phyloP scores from a whole-genome alignment of 1,284 basidiomycete species.

The Rhodotorula mucilaginosa region DNA sequence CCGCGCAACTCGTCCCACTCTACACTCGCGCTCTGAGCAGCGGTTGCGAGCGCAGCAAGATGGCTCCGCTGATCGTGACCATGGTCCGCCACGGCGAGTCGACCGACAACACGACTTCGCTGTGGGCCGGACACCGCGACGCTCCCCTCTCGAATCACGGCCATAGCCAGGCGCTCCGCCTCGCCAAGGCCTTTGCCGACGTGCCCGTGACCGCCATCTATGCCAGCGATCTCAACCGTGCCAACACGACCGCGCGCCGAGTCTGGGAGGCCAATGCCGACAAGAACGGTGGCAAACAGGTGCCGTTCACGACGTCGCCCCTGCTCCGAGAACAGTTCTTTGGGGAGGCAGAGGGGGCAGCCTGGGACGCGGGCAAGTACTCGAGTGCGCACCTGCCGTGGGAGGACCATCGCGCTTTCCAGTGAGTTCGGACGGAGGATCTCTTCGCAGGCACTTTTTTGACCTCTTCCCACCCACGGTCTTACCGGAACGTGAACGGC shows the following conservation, averaged over 20 bases:
- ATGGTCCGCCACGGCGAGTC: constrained; percentile 42
- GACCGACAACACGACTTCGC: constrained; percentile 35
- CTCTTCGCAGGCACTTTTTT: not conserved
- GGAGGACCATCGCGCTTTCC: constrained; percentile 55
- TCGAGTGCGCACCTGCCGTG: constrained; percentile 37
- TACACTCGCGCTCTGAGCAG: not conserved
- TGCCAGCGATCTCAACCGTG: constrained; percentile 75
- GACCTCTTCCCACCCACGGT: not conserved
- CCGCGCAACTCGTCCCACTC: not conserved
- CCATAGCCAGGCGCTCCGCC: constrained; percentile 37
- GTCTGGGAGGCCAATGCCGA: constrained; percentile 53
- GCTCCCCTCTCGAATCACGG: constrained; percentile 39
- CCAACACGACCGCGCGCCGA: constrained; percentile 66
- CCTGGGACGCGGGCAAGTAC: constrained; percentile 41
- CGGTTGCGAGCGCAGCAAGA: not conserved
- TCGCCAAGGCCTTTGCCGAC: constrained; percentile 41
- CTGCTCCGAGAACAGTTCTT: constrained; percentile 56
- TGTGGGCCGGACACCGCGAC: constrained; percentile 43
- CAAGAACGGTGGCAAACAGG: constrained; percentile 54
- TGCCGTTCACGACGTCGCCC: constrained; percentile 56
- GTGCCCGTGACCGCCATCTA: constrained; percentile 59
- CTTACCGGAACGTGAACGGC: too few relatives aligned
- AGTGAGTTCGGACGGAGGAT: constrained; percentile 55
- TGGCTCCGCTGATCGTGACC: constrained; percentile 36
- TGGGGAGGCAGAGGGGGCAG: constrained; percentile 68